Evolutionary conservation across 345 rosid genomes (phyloP).

Genomic region (Draba incana): DNA sequence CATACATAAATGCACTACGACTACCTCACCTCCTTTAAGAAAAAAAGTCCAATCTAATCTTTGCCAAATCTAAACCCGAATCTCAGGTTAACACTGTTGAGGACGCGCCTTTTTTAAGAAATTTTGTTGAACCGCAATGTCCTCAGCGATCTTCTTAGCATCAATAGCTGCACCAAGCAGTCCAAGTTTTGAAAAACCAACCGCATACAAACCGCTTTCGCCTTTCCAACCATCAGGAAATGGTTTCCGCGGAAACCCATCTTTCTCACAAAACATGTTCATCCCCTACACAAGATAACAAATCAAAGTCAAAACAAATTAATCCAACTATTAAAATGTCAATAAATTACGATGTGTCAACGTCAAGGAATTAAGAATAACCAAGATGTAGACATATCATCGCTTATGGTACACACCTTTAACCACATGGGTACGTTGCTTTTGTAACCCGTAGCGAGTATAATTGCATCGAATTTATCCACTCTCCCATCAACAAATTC

Average conservation of each 20-base stretch:
- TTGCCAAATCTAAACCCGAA: not conserved
- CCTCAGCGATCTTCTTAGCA: conserved; percentile 68
- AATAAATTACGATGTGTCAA: conserved; percentile 1
- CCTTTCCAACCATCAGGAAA: conserved; percentile 91
- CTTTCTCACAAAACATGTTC: conserved; percentile 63
- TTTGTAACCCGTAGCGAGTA: conserved; percentile 88
- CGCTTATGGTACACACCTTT: conserved; percentile 53
- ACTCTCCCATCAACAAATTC: conserved; percentile 78
- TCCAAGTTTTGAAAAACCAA: conserved; percentile 81
- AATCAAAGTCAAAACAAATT: conserved; percentile 5
- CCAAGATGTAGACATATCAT: conserved; percentile 38
- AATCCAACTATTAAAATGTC: conserved; percentile 8
- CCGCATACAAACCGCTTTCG: conserved; percentile 69
- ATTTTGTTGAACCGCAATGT: conserved; percentile 52
- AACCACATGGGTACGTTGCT: conserved; percentile 85
- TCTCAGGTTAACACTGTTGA: conserved; percentile 26
- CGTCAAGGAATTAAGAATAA: conserved; percentile 34
- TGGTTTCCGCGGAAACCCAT: conserved; percentile 62
- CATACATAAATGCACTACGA: conserved; percentile 31
- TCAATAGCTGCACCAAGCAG: conserved; percentile 76
- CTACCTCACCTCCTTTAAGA: not conserved
- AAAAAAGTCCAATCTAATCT: not conserved
- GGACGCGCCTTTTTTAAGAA: conserved; percentile 13
- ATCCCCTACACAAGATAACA: conserved; percentile 49
- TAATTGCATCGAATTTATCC: conserved; percentile 67